Evolutionary conservation across 805 yeast genomes (phyloP), one percentile per base, ranked within the genome.

Genomic region (Candida mattraensis): DNA sequence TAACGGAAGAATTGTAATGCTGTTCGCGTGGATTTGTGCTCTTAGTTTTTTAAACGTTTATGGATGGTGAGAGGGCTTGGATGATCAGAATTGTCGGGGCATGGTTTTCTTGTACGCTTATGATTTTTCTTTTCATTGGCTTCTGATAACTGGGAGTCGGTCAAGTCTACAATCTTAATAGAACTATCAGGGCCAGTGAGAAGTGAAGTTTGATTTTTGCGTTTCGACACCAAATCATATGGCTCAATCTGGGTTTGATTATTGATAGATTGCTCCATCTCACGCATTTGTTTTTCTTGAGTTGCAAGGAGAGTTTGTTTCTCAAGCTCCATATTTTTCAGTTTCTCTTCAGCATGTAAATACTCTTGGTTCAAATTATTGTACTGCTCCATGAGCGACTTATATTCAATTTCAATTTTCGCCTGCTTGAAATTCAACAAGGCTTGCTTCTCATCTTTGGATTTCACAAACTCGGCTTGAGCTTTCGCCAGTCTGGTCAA

Each of bases 1-100:
- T 82, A 17, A 54, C 51, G 19, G 67, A 67, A 44, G 59, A 60
- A 28, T 23, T 61, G 37, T 60, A 35, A 39, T 5, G 7, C n/a
- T n/a, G n/a, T 20, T 20, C 17, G 16, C n/a, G 28, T 24, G 18
- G 33, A 32, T 16, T 18, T 16, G 26, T n/a, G 29, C 18, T 18
- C 30, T 24, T 8, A 23, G 18, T n/a, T 27, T 29, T 5, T 14
- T 31, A 10, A 15, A 18, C 34, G 28, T 16, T 27, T 20, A 14
- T 15, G 17, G 9, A 7, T 9, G 10, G n/a, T 2, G 10, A 8
- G 8, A 12, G 5, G 2, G 5, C 14, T 18, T 28, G 11, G 14
- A 3, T 3, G 14, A 9, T 13, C 3, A 28, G 24, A 18, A 10
- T 11, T 28, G 18, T 24, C 24, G 17, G 24, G 12, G 18, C 11